Evolutionary conservation across 192 early-diverging fungal species (phyloP), one percentile per base, ranked within the genome.

Genomic region (Chytriomyces hyalinus): DNA sequence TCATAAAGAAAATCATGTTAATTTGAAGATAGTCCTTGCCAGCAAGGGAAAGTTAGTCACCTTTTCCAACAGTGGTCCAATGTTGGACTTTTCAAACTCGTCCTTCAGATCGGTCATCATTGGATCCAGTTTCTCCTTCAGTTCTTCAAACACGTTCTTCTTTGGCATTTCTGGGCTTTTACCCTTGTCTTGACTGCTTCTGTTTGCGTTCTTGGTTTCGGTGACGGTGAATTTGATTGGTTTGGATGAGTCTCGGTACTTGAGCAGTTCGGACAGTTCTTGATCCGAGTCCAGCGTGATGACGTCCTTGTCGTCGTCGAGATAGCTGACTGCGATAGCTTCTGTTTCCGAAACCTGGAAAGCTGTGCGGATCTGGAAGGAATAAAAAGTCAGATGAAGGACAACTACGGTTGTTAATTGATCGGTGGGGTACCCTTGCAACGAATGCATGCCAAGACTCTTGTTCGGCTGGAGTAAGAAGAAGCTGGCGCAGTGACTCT

Each of bases 261-360:
- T 57, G 43, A 75, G 47, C 4, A 77, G 51, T 6, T 70, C 75
- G 11, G 11, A n/a, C 10, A 82, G 62, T 64, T 82, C 81, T 49
- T 59, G 59, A 64, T 82, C 81, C 6, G 81, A 78, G 67, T 82
- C 78, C 36, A 82, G 44, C 15, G 66, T 45, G 59, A 82, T 82
- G 36, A 13, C 51, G 78, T 82, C 81, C 8, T 63, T 64, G 57
- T 82, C 81, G 28, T 20, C 26, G 48, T 82, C 81, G 43, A 24
- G 28, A 61, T 82, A 82, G 59, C 24, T 82, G 71, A 80, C 81
- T 43, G 51, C 20, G 74, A 82, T 24, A 8, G n/a, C 17, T 5
- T 28, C 6, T 8, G 46, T 61, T 10, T 61, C 62, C 1, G 79
- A 63, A 43, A 82, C 64, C 11, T 24, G 10, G 65, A 82, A 80